Base-by-base conservation (phyloP, 2,329 filamentous ascomycete genomes). In the Aureobasidium sp. region DNA sequence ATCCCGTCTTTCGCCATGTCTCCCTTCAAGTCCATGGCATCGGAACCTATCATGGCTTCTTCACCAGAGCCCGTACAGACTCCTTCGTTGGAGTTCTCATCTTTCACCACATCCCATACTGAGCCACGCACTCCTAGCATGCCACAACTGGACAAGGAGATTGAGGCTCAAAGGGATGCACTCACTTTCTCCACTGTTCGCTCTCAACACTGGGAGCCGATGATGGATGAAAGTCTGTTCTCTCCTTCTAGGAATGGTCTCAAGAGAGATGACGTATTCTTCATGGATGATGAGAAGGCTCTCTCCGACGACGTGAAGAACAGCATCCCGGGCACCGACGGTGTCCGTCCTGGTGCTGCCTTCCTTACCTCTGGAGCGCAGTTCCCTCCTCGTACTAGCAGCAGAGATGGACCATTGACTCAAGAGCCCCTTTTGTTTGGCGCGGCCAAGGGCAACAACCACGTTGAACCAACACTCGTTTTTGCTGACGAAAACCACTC, bases 181-280 rank as follows among this genome's bases (percentile, higher is more conserved):
- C 27, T 78, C 34, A 70, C 72, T 9, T 68, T 78, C 54, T 77
- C 78, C 21, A 67, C 68, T 5, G 76, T 83, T 59, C 66, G 71
- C 44, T 76, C 76, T 3, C 73, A 79, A 44, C 65, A 68, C 16
- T 73, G 66, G 4, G 72, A 74, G 53, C 74, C 74, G 16, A 15
- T 45, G 8, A 21, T 64, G n/a, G 48, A 63, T 37, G 59, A 59
- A 27, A 13, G 44, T 6, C 16, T 25, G 5, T 61, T 45, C 55
- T 63, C 61, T 21, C 37, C 59, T 39, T 10, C 30, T 4, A 48
- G 32, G 13, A 25, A n/a, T 13, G 34, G 54, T 3, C 29, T 25
- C 6, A 47, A 47, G 21, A 21, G 32, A 15, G 32, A 32, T 7
- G 42, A 29, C 4, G 15, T 58, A 21, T 58, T 39, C 32, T 29